Evolutionary conservation across 78 protist species (phyloP).

Genomic region (Dictyostelium purpureum): DNA sequence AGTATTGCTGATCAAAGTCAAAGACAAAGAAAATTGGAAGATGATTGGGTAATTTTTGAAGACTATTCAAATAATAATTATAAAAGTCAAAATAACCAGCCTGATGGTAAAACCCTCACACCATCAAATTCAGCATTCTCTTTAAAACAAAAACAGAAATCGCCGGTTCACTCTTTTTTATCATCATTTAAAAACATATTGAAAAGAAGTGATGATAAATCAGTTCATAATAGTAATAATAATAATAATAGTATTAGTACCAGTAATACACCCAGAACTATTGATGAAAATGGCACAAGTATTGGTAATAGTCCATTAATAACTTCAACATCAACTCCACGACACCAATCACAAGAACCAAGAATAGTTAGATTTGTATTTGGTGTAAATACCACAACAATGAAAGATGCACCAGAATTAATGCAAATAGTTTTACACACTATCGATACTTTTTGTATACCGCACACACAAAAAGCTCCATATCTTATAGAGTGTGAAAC

Average conservation of each 20-base stretch:
- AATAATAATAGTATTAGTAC: not conserved
- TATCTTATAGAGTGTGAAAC: slow-evolving; percentile 66
- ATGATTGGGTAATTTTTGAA: slow-evolving; percentile 72
- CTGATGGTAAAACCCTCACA: not conserved
- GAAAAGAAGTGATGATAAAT: slow-evolving; percentile 55
- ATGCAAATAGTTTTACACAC: slow-evolving; percentile 68
- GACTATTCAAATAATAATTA: slow-evolving; percentile 31
- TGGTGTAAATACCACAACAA: slow-evolving; percentile 71
- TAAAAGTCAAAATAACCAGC: not conserved
- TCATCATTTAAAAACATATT: slow-evolving; percentile 68
- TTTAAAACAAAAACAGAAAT: slow-evolving; percentile 20
- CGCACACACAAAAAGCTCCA: slow-evolving; percentile 58
- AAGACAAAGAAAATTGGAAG: slow-evolving; percentile 25
- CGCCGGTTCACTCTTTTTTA: slow-evolving; percentile 36
- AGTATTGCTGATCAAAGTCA: slow-evolving; percentile 56
- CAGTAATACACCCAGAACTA: slow-evolving; percentile 6
- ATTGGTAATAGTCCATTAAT: not conserved
- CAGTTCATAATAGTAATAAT: not conserved
- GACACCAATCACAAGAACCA: slow-evolving; percentile 38
- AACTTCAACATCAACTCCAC: slow-evolving; percentile 26
- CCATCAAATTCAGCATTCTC: not conserved
- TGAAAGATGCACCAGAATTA: slow-evolving; percentile 74
- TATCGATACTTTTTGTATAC: slow-evolving; percentile 44
- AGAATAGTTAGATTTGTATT: slow-evolving; percentile 83
- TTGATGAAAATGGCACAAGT: not conserved